phyloP scores from a whole-genome alignment of 139 green algal genomes.

The Asterochloris sp. region DNA sequence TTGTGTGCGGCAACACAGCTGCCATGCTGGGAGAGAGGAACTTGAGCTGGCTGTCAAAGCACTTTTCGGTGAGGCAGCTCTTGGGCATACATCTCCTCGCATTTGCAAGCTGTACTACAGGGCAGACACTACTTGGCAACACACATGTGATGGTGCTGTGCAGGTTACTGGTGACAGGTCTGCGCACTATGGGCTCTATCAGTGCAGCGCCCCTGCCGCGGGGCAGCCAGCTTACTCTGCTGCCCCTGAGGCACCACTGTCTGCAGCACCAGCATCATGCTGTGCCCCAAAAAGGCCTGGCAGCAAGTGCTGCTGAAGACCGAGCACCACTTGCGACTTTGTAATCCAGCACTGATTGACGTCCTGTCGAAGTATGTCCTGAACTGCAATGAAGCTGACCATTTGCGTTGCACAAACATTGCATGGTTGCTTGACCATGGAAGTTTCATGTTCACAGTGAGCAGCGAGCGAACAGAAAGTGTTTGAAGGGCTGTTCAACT shows the following conservation, averaged over 20 bases:
- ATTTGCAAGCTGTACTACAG: background rate
- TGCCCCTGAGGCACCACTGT: too few relatives aligned
- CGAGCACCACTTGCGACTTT: too few relatives aligned
- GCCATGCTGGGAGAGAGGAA: slow-evolving; percentile 76
- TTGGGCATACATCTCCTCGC: background rate
- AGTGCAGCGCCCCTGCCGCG: background rate
- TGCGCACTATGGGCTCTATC: slow-evolving; percentile 63
- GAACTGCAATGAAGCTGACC: too few relatives aligned
- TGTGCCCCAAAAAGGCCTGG: too few relatives aligned
- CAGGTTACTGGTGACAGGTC: slow-evolving; percentile 58
- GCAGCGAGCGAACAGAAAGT: background rate
- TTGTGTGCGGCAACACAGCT: slow-evolving; percentile 89
- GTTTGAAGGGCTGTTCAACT: slow-evolving; percentile 1
- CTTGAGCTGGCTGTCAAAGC: slow-evolving; percentile 65
- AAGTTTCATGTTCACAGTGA: too few relatives aligned
- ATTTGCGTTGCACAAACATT: too few relatives aligned
- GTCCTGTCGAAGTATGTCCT: too few relatives aligned
- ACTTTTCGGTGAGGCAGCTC: slow-evolving; percentile 57
- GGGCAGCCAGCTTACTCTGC: too few relatives aligned
- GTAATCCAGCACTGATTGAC: too few relatives aligned
- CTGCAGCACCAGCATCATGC: too few relatives aligned
- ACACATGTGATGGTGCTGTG: background rate
- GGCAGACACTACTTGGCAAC: background rate
- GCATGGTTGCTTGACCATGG: too few relatives aligned
- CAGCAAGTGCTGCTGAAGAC: too few relatives aligned